Base-by-base conservation (phyloP, 345 rosid genomes). In the Barbarea vulgaris region DNA sequence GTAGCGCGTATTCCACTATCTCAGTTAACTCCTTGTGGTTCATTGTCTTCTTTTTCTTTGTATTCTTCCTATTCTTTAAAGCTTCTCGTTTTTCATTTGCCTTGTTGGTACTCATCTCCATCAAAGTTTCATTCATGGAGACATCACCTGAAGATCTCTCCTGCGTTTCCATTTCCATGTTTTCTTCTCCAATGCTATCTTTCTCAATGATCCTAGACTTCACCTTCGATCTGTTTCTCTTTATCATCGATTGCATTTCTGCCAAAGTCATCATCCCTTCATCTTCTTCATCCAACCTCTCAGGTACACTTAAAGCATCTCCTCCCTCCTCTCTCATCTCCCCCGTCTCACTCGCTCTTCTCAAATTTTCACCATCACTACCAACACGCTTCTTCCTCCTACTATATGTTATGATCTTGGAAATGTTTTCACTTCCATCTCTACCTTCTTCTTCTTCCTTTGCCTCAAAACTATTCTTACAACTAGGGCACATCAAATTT, bases 181-280 rank as follows among this genome's bases (percentile, higher is more conserved):
- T 60, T 51, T 47, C 65, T 37, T 5, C 79, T 55, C 65, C 64
- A n/a, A 5, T 22, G 7, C 52, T 72, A 51, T 77, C 66, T 56
- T 42, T 72, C 77, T 76, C 73, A n/a, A 78, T 73, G 51, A 31
- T 63, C 50, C 80, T 84, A 48, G 70, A 39, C 15, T 79, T 87
- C 31, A 6, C 62, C 80, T 81, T 84, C 19, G 52, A 77, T 69
- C 76, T 78, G 5, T 77, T 90, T 73, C 77, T 65, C 81, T 68
- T 89, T 3, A 84, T 79, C 75, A 78, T 77, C 46, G 77, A 67
- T 77, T 84, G 87, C 93, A 94, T 85, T 81, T 88, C 85, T 1
- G 93, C 94, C 72, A 93, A 76, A 13, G 97, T 94, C 91, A 89
- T 85, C 75, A 50, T 82, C 70, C 85, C 96, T 28, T 88, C 96